These are phyloP conservation scores for Yarrowia keelungensis DNA, from an alignment of 805 yeast species.

Conservation along the genomic window DNA sequence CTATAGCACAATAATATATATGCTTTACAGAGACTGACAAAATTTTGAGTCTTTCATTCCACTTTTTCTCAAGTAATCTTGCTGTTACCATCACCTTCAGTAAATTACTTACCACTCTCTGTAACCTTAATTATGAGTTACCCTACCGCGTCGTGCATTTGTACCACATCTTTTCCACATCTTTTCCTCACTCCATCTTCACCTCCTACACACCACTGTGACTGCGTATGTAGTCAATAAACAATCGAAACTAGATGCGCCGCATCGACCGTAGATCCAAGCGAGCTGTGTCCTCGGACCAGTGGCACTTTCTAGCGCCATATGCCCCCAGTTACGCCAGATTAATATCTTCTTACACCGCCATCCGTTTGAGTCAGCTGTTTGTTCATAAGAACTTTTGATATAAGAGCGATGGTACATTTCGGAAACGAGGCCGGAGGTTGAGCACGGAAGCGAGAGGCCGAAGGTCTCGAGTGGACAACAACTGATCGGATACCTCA, in stretches of 20 bases:
- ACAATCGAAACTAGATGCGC: not conserved
- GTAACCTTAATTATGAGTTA: too few relatives aligned
- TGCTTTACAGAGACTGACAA: too few relatives aligned
- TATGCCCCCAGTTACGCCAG: constrained; percentile 39
- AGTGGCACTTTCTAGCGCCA: constrained; percentile 23
- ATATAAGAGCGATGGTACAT: constrained; percentile 38
- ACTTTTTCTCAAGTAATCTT: too few relatives aligned
- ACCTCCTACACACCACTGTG: not conserved
- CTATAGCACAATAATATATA: too few relatives aligned
- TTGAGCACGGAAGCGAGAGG: too few relatives aligned
- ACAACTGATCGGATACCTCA: too few relatives aligned
- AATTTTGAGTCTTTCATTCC: too few relatives aligned
- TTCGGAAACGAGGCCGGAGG: not conserved
- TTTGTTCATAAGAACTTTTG: constrained; percentile 32
- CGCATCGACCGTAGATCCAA: constrained; percentile 13
- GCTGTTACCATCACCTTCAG: too few relatives aligned
- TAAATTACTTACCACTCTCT: too few relatives aligned
- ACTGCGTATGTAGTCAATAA: constrained; percentile 12
- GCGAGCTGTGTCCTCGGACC: constrained; percentile 38
- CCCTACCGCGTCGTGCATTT: too few relatives aligned
- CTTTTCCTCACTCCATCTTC: not conserved
- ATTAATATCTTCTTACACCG: constrained; percentile 38
- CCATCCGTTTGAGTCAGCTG: constrained; percentile 39
- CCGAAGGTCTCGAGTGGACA: not conserved
- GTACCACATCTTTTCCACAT: too few relatives aligned